Conservation (phyloP, 2,329 filamentous ascomycete species). For the Beauveria asiatica region DNA sequence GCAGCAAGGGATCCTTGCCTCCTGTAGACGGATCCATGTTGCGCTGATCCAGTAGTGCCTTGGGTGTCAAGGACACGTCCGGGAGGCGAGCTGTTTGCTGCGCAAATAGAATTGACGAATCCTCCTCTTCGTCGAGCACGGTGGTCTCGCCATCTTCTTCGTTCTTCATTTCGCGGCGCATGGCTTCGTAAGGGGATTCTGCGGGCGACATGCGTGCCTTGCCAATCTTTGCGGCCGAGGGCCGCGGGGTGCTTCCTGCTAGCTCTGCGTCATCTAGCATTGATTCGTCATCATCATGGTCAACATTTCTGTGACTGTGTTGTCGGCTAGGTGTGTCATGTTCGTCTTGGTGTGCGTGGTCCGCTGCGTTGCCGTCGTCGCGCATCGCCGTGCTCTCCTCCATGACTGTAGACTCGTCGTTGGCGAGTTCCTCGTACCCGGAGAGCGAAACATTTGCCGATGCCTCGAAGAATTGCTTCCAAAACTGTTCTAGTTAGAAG, state of each 20-base stretch:
- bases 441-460: slow-evolving; percentile 95
- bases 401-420: slow-evolving; percentile 46
- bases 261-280: slow-evolving; percentile 57
- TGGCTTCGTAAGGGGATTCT: slow-evolving; percentile 66
- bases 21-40: slow-evolving; percentile 27
- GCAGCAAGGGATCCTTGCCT: slow-evolving; percentile 68
- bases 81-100: slow-evolving; percentile 48
- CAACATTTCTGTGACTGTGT: slow-evolving; percentile 19
- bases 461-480: slow-evolving; percentile 99
- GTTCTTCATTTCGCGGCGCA: slow-evolving; percentile 57
- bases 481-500: slow-evolving; percentile 55
- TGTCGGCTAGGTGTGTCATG: slow-evolving; percentile 23
- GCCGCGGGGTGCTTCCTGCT: slow-evolving; percentile 60
- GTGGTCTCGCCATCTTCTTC: slow-evolving; percentile 29
- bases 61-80: slow-evolving; percentile 55
- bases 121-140: slow-evolving; percentile 28
- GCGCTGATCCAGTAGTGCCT: slow-evolving; percentile 31
- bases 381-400: slow-evolving; percentile 48
- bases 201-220: slow-evolving; percentile 53
- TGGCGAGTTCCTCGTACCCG: slow-evolving; percentile 77
- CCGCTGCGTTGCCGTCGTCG: slow-evolving; percentile 42
- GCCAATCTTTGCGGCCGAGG: slow-evolving; percentile 41
- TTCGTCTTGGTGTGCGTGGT: slow-evolving; percentile 30
- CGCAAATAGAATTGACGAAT: slow-evolving; percentile 41
- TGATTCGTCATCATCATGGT: slow-evolving; percentile 45